Percentiles rank a stretch among this genome's conserved stretches.
These are phyloP conservation scores for Ustilago crameri DNA, from an alignment of 1,284 basidiomycete genomes.

Conservation along the genomic window DNA sequence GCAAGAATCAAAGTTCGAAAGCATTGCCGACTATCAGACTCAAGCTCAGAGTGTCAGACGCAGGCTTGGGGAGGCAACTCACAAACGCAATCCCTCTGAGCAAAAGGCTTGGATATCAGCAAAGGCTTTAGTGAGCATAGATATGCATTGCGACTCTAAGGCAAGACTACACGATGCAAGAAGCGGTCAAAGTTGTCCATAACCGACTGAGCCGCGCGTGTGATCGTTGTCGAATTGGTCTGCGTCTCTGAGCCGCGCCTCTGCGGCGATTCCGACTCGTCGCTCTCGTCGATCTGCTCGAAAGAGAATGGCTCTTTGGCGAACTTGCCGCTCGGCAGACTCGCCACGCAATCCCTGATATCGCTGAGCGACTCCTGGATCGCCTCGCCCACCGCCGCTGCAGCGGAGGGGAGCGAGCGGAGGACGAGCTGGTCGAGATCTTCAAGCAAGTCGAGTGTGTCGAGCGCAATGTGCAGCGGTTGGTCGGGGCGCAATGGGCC, in stretches of 20 bases:
- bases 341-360: slow-evolving; percentile 20
- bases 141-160: no score
- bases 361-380: slow-evolving; percentile 15
- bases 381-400: slow-evolving; percentile 14
- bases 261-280: slow-evolving; percentile 15
- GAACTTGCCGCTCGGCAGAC: slow-evolving; percentile 21
- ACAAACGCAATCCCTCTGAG: no score
- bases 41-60: no score
- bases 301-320: slow-evolving; percentile 23
- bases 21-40: no score
- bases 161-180: slow-evolving; percentile 12
- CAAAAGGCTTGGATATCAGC: no score
- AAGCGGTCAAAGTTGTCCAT: slow-evolving; percentile 39
- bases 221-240: slow-evolving; percentile 28
- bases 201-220: slow-evolving; percentile 22
- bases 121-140: no score
- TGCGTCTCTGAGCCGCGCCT: not conserved
- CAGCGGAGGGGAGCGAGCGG: not conserved
- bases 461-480: slow-evolving; percentile 41
- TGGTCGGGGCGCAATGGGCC: slow-evolving; percentile 32
- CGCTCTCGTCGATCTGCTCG: slow-evolving; percentile 28
- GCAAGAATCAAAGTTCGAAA: no score
- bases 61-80: no score
- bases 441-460: slow-evolving; percentile 44
- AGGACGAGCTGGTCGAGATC: slow-evolving; percentile 33